These are phyloP conservation scores for Aspergillus alliaceus DNA, from an alignment of 2,329 filamentous ascomycete genomes.

Conservation along the genomic window DNA sequence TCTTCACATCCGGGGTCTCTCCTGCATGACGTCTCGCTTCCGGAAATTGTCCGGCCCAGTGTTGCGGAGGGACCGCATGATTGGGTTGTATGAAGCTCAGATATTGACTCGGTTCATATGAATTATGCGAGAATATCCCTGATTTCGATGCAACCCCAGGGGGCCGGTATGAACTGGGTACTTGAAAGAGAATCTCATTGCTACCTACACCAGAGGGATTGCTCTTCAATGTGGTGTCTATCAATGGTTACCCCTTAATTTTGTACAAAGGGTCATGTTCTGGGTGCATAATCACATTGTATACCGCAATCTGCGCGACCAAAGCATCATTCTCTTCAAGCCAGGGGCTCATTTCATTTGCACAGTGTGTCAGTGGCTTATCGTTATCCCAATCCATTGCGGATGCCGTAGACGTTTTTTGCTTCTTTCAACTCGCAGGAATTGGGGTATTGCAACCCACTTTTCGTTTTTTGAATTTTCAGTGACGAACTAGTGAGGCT, in stretches of 20 bases:
- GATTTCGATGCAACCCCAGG: background rate
- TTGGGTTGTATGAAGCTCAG: background rate
- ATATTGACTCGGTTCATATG: background rate
- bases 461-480: background rate
- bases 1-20: background rate
- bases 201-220: background rate
- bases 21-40: background rate
- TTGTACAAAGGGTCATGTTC: background rate
- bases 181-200: no score
- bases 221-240: background rate
- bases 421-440: no score
- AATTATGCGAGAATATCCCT: background rate
- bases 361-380: background rate
- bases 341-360: background rate
- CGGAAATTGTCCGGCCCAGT: background rate
- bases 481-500: background rate
- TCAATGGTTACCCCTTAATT: background rate
- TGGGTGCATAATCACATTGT: conserved; percentile 3
- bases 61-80: background rate
- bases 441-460: background rate
- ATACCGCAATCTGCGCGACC: background rate
- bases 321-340: background rate
- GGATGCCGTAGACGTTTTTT: background rate
- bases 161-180: background rate
- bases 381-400: no score